A percentile compares a stretch with the other conserved stretches of the same genome.
phyloP scores from a whole-genome alignment of 2,329 filamentous ascomycete genomes.

The Penicillium sp. region DNA sequence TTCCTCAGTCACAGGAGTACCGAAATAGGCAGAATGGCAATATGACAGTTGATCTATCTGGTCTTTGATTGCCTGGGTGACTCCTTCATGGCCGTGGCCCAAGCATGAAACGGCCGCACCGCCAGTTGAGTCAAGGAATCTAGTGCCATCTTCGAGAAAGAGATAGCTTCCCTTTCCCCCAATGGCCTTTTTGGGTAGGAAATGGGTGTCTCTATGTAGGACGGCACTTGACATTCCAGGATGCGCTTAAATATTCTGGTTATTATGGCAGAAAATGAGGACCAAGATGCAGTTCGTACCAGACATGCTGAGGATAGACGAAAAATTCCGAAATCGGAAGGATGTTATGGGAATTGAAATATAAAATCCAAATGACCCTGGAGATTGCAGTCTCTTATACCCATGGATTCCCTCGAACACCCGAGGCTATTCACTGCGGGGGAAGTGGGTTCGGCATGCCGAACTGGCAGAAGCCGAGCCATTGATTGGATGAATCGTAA shows the following conservation, averaged over 20 bases:
- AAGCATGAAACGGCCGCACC: constrained; percentile 75
- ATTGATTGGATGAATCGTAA: constrained; percentile 30
- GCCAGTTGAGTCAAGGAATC: constrained; percentile 72
- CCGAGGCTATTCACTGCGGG: constrained; percentile 26
- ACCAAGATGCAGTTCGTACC: background rate
- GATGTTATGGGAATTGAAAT: background rate
- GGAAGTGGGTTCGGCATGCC: constrained; percentile 35
- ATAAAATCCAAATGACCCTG: background rate
- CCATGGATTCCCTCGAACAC: constrained; percentile 6
- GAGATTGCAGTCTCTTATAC: constrained; percentile 1
- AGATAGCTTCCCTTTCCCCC: constrained; percentile 58
- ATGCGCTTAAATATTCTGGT: background rate
- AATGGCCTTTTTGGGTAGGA: constrained; percentile 52
- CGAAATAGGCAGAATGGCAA: constrained; percentile 63
- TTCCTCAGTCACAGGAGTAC: constrained; percentile 57
- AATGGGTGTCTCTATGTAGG: constrained; percentile 57
- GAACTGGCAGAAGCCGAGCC: constrained; percentile 31
- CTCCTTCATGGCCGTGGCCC: constrained; percentile 67
- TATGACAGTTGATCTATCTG: constrained; percentile 66
- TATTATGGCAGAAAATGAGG: background rate
- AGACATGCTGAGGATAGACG: background rate
- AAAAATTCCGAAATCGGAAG: background rate
- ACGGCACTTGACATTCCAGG: constrained; percentile 38
- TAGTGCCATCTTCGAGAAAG: constrained; percentile 58
- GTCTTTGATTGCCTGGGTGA: constrained; percentile 62